Base-by-base conservation (phyloP, 805 yeast genomes). In the Barnettozyma wickerhamii region DNA sequence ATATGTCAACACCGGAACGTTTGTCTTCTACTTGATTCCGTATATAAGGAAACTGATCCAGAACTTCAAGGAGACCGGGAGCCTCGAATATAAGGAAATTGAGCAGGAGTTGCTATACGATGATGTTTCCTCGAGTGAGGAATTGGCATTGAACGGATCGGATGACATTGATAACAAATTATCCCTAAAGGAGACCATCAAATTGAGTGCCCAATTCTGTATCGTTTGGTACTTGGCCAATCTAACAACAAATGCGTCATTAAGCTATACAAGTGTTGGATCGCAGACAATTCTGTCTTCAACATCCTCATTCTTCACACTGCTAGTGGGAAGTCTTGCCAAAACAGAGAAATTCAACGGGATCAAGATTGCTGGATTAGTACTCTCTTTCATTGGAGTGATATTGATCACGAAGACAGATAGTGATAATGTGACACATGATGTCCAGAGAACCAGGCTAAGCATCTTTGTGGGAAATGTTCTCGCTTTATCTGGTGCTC, bases 221-320 rank as follows among this genome's bases (percentile, higher is more conserved):
- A 63, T 84, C 4, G 66, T 93, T 32, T 93, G 99, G 99, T 93
- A 87, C 58, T 46, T 80, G 14, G 95, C 98, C 3, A 93, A 93
- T 60, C 71, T 90, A 48, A 82, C 86, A 41, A 88, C 93, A 24
- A 93, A 93, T 62, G 87, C 95, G 0, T 81, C 95, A 17, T 68
- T 93, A 38, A 74, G 84, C 19, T 93, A 83, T 61, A 93, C 99
- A 0, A 81, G 90, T 10, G 99, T 93, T 17, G 95, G 95, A 2
- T 83, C 93, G 12, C 97, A 95, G 55, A 93, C 98, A 3, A 91
- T 93, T 19, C 64, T 93, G 30, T 84, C 96, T 14, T 84, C 96
- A 28, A 90, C 98, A 0, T 83, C 95, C 5, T 85, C 96, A 7
- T 89, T 93, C 58, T 93, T 93, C 75, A 93, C 99, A 0, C 71